Conservation (phyloP, 768 basidiomycete genomes). For the Amanita molliuscula region DNA sequence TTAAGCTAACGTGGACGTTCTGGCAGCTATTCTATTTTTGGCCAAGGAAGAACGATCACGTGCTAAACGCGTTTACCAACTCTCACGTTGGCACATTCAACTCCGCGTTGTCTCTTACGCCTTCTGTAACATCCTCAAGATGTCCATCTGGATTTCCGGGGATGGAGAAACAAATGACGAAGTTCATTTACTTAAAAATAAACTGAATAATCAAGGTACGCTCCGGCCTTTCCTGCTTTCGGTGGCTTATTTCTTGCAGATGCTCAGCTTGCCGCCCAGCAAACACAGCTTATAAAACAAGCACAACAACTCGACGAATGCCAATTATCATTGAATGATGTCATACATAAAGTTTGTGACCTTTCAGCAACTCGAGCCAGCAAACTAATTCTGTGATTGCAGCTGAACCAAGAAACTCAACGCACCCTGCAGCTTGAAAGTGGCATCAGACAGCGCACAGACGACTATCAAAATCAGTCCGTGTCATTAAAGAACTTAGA, state of each 20-base stretch:
- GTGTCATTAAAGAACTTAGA: constrained; percentile 42
- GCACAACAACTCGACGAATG: constrained; percentile 32
- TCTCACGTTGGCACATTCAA: not conserved
- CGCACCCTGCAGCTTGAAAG: constrained; percentile 46
- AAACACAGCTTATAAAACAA: constrained; percentile 32
- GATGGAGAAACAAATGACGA: constrained; percentile 37
- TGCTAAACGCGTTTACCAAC: not conserved
- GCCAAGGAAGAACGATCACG: not conserved
- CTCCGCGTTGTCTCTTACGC: not conserved
- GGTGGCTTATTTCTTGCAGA: constrained; percentile 22
- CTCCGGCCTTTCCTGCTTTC: not conserved
- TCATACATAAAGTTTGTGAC: constrained; percentile 32
- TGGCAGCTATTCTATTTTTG: too few species aligned
- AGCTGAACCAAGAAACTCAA: constrained; percentile 50
- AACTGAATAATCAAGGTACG: constrained; percentile 40
- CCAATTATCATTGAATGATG: constrained; percentile 30
- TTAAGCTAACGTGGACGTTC: too few species aligned
- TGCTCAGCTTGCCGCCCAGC: constrained; percentile 36
- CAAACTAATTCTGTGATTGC: constrained; percentile 6
- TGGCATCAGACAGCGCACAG: constrained; percentile 35
- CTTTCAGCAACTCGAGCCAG: not conserved
- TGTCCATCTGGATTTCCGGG: constrained; percentile 39
- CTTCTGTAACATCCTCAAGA: constrained; percentile 9
- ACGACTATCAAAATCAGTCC: constrained; percentile 48
- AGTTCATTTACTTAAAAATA: constrained; percentile 34